These are phyloP conservation scores for Trametes sp. DNA, from an alignment of 1,284 basidiomycete genomes.

Conservation along the genomic window DNA sequence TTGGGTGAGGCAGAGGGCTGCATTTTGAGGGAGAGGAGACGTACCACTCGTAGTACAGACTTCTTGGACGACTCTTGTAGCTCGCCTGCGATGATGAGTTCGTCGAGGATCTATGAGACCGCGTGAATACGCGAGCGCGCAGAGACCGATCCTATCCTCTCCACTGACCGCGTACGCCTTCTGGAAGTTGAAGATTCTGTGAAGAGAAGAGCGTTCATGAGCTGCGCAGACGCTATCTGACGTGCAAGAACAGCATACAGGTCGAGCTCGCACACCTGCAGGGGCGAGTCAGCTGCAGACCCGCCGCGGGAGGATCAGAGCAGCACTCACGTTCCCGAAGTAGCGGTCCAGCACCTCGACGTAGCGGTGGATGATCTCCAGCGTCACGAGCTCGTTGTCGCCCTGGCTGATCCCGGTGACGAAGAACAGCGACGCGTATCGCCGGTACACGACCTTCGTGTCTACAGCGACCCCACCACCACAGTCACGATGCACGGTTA, in stretches of 20 bases:
- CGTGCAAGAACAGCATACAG: constrained; percentile 60
- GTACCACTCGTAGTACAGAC: constrained; percentile 87
- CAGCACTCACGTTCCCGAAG: constrained; percentile 90
- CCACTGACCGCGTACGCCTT: constrained; percentile 89
- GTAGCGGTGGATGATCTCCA: constrained; percentile 98
- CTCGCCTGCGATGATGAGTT: constrained; percentile 97
- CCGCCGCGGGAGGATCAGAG: constrained; percentile 4
- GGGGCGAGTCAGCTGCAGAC: constrained; percentile 6
- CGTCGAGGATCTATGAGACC: constrained; percentile 84
- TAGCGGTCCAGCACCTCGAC: constrained; percentile 99
- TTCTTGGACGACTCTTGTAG: constrained; percentile 99
- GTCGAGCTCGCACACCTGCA: constrained; percentile 94
- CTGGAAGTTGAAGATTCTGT: constrained; percentile 97
- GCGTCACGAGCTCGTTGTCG: constrained; percentile 93
- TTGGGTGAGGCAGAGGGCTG: not conserved
- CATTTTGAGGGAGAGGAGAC: constrained; percentile 37
- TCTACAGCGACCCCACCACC: constrained; percentile 51
- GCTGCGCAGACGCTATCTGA: constrained; percentile 1
- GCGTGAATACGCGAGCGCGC: constrained; percentile 7
- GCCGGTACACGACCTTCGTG: constrained; percentile 95
- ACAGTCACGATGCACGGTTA: not conserved
- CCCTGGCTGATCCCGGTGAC: constrained; percentile 89
- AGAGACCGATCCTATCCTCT: not conserved
- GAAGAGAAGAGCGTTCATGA: not conserved
- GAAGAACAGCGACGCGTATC: constrained; percentile 99